Evolutionary conservation across 2,329 filamentous ascomycete species (phyloP).

Genomic region (Fusarium pininemorale): DNA sequence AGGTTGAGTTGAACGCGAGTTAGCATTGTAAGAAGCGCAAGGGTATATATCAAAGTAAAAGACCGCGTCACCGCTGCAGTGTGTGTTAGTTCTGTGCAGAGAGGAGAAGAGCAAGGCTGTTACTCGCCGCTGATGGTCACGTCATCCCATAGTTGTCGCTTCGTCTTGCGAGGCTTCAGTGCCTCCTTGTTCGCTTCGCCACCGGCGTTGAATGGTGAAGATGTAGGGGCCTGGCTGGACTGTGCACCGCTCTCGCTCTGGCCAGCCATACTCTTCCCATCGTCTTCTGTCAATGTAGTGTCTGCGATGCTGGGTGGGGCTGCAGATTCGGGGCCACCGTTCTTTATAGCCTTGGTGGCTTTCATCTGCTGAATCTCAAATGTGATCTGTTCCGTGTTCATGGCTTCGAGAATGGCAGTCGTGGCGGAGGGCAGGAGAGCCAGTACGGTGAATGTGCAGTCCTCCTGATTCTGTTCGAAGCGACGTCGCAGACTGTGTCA

Average conservation of each 20-base stretch:
- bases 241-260: constrained; percentile 83
- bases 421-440: constrained; percentile 92
- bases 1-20: constrained; percentile 97
- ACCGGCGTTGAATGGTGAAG: constrained; percentile 57
- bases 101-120: background rate
- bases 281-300: constrained; percentile 84
- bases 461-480: constrained; percentile 98
- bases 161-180: constrained; percentile 73
- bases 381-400: constrained; percentile 92
- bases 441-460: constrained; percentile 98
- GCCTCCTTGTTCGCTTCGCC: constrained; percentile 49
- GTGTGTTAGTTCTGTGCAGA: constrained; percentile 12
- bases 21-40: constrained; percentile 87
- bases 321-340: constrained; percentile 63
- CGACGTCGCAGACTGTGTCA: constrained; percentile 81
- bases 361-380: constrained; percentile 96
- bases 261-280: constrained; percentile 79
- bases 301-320: constrained; percentile 69
- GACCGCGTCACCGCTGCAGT: constrained; percentile 82
- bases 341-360: constrained; percentile 68
- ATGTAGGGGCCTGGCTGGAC: constrained; percentile 76
- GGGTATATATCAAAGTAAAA: constrained; percentile 90
- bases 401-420: constrained; percentile 84
- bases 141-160: constrained; percentile 96
- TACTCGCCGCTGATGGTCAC: constrained; percentile 90